Evolutionary conservation across 495 filamentous ascomycete genomes (phyloP).

Genomic region (Trichoderma reesei): DNA sequence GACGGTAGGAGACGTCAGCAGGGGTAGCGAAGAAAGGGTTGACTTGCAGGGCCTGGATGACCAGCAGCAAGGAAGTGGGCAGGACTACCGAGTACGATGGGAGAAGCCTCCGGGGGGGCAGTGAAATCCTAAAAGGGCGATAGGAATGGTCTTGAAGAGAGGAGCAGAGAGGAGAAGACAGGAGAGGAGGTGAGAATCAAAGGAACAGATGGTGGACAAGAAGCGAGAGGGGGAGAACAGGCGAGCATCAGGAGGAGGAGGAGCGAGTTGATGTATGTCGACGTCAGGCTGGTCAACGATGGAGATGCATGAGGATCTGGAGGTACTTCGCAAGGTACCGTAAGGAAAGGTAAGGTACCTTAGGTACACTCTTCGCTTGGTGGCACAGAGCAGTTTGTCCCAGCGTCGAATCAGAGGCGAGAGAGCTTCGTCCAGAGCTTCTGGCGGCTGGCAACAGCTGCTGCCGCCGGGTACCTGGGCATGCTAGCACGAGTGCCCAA

Average conservation of each 20-base stretch:
- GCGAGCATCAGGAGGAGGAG: not conserved
- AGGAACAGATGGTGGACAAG: not conserved
- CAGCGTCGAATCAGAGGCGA: not conserved
- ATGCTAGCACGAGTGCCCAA: no score
- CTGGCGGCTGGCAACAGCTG: not conserved
- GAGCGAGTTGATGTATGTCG: not conserved
- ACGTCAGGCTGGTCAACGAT: not conserved
- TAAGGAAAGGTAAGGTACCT: no score
- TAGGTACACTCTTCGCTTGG: no score
- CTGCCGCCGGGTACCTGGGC: not conserved
- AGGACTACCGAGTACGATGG: conserved; percentile 7
- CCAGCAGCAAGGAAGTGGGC: conserved; percentile 1
- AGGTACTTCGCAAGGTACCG: no score
- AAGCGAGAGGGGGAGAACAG: not conserved
- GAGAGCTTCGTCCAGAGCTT: conserved; percentile 1
- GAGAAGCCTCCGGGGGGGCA: not conserved
- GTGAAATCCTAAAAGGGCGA: not conserved
- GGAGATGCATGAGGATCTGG: no score
- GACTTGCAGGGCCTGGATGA: conserved; percentile 4
- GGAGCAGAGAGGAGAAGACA: not conserved
- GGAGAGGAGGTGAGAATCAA: not conserved
- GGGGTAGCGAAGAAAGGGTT: conserved; percentile 7
- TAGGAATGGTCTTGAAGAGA: not conserved
- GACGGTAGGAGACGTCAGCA: conserved; percentile 2
- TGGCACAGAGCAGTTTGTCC: not conserved